phyloP scores from a whole-genome alignment of 371 early-diverging fungal species.

The Batrachochytrium dendrobatidis region DNA sequence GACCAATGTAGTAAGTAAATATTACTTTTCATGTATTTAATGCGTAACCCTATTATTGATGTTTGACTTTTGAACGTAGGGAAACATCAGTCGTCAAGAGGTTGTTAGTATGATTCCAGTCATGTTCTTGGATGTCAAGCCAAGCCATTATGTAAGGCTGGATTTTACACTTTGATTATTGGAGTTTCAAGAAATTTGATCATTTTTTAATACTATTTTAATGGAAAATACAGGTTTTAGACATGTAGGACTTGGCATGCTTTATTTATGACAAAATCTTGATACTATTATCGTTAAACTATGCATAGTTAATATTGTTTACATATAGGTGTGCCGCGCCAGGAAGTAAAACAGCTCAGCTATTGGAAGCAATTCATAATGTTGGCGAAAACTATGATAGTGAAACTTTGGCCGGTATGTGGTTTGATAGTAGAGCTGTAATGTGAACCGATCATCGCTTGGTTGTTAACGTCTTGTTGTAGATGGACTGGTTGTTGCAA shows the following conservation, averaged over 20 bases:
- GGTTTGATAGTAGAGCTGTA: no score
- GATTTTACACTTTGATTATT: not conserved
- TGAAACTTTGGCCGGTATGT: no score
- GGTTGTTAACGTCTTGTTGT: no score
- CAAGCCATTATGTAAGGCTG: constrained; percentile 69
- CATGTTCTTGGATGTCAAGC: constrained; percentile 85
- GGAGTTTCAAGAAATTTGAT: not conserved
- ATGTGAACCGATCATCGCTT: no score
- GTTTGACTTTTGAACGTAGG: constrained; percentile 36
- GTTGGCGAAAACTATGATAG: no score
- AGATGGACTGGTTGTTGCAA: constrained; percentile 93
- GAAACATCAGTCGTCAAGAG: constrained; percentile 96
- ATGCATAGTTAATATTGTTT: no score
- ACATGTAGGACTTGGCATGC: constrained; percentile 6
- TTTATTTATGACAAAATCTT: no score
- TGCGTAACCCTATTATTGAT: not conserved
- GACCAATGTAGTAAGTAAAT: constrained; percentile 66
- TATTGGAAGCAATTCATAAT: constrained; percentile 86
- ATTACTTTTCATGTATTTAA: not conserved
- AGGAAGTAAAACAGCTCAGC: constrained; percentile 62
- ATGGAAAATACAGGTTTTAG: constrained; percentile 5
- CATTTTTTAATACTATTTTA: not conserved
- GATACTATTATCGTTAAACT: not conserved
- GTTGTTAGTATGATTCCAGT: constrained; percentile 98
- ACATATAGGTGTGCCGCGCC: constrained; percentile 61